These are phyloP conservation scores for Croton setiger DNA, from an alignment of 441 rosid genomes.

Conservation along the genomic window DNA sequence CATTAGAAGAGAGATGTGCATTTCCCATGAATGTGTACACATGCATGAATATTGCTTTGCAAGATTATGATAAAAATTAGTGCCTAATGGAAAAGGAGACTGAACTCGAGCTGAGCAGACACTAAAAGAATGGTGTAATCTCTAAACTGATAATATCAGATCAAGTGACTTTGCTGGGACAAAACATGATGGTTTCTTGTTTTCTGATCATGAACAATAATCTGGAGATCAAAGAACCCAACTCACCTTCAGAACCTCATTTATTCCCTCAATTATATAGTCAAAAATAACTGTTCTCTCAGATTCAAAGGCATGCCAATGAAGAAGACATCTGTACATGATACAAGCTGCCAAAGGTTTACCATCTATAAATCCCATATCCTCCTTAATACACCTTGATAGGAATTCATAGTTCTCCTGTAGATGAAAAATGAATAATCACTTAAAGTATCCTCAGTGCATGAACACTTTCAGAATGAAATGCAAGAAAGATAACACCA, in stretches of 20 bases:
- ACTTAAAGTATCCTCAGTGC: conserved; percentile 10
- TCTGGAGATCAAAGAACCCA: conserved; percentile 19
- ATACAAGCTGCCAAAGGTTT: conserved; percentile 94
- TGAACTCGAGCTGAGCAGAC: not conserved
- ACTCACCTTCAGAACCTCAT: conserved; percentile 77
- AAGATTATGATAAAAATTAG: not conserved
- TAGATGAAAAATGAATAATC: conserved; percentile 18
- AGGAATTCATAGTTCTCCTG: conserved; percentile 94
- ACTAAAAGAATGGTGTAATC: not conserved
- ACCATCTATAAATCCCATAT: conserved; percentile 71
- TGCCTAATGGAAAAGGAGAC: not conserved
- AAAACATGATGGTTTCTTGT: conserved; percentile 9
- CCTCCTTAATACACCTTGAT: conserved; percentile 83
- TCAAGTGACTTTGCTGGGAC: not conserved
- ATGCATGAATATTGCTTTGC: not conserved
- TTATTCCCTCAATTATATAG: conserved; percentile 82
- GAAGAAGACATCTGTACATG: conserved; percentile 85
- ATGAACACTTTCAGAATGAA: conserved; percentile 14
- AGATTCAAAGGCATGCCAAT: conserved; percentile 96
- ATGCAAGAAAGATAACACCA: not conserved
- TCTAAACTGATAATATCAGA: not conserved
- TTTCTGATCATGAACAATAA: not conserved
- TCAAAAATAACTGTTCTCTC: conserved; percentile 92
- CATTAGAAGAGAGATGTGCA: not conserved
- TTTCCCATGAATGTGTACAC: not conserved